Conservation (phyloP, 805 yeast genomes). For the Pichia eremophila region DNA sequence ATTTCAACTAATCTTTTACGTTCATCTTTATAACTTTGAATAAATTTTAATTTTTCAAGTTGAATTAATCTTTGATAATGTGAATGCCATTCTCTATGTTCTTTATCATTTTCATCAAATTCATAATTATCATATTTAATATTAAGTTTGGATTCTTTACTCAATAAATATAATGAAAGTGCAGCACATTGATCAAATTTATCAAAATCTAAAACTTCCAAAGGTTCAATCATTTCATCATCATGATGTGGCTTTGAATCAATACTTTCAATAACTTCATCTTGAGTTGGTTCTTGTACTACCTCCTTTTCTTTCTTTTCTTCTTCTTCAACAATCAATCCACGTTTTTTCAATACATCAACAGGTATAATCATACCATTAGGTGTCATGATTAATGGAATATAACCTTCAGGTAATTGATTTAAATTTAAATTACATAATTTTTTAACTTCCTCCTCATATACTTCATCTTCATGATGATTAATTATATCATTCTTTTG, state of each 20-base stretch:
- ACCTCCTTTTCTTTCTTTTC: no score
- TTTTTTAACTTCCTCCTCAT: neutral
- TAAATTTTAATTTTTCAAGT: neutral
- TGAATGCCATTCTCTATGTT: neutral
- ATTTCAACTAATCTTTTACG: constrained; percentile 7
- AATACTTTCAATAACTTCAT: no score
- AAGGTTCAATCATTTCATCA: no score
- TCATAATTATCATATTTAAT: neutral
- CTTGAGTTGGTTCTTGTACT: no score
- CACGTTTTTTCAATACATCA: constrained; percentile 12
- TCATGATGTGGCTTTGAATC: no score
- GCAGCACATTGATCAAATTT: constrained; percentile 11
- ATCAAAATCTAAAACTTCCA: neutral
- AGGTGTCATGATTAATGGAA: constrained; percentile 25
- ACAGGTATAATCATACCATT: constrained; percentile 22
- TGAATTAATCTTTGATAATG: constrained; percentile 5
- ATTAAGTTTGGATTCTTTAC: constrained; percentile 6
- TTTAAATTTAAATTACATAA: neutral
- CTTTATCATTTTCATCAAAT: neutral
- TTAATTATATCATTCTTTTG: neutral
- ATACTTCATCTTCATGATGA: neutral
- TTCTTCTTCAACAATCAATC: no score
- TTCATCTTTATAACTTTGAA: constrained; percentile 5
- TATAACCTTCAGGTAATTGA: constrained; percentile 20
- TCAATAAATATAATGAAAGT: constrained; percentile 11